A percentile compares a stretch with the other conserved stretches of the same genome.
Conservation (phyloP, 768 basidiomycete species). For the Leccinum boreale region DNA sequence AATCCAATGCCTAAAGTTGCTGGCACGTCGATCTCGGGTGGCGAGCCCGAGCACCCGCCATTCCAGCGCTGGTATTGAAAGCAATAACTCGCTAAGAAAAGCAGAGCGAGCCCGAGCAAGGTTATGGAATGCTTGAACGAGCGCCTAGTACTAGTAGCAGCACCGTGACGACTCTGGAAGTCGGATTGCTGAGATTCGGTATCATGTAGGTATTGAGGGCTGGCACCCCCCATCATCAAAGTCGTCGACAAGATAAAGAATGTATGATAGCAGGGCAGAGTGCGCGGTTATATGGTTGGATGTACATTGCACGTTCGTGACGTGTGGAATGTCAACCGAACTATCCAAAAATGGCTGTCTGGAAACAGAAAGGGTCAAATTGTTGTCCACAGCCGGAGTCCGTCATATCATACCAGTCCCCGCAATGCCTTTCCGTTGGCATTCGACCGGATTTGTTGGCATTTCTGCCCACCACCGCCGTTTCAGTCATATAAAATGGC, state of each 20-base stretch:
- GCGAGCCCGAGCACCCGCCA: background rate
- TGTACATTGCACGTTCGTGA: conserved; percentile 30
- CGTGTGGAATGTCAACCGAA: conserved; percentile 8
- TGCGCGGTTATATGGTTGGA: conserved; percentile 8
- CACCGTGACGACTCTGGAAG: background rate
- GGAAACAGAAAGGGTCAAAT: too few species aligned
- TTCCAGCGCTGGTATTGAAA: conserved; percentile 11
- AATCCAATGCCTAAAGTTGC: background rate
- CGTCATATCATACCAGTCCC: too few species aligned
- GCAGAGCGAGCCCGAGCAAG: conserved; percentile 14
- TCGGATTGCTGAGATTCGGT: background rate
- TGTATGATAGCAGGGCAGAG: background rate
- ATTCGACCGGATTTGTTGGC: background rate
- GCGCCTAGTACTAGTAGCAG: conserved; percentile 1
- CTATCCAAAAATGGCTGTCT: conserved; percentile 6
- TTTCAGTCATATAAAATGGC: background rate
- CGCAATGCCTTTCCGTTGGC: background rate
- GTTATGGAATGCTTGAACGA: background rate
- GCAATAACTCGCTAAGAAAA: conserved; percentile 12
- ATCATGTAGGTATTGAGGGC: background rate
- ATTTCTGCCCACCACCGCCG: background rate
- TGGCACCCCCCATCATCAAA: background rate
- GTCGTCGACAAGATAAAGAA: conserved; percentile 10
- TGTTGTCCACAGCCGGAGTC: too few species aligned
- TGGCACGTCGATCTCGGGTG: background rate